Evolutionary conservation across 1,139 yeast genomes (phyloP).

Genomic region (Candida sojae): DNA sequence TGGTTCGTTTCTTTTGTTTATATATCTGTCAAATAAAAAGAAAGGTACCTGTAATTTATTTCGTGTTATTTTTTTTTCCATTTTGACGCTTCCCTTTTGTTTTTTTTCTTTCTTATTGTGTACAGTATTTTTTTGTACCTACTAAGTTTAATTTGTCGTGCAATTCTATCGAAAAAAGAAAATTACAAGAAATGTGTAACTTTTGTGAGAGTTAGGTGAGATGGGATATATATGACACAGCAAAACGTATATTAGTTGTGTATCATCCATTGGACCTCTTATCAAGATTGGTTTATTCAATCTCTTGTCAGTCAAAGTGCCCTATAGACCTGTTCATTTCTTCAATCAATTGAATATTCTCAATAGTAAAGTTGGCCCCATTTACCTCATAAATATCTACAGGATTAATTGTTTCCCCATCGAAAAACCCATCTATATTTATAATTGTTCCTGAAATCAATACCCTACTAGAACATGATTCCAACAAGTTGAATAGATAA

Average conservation of each 20-base stretch:
- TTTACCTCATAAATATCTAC: conserved; percentile 10
- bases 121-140: neutral
- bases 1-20: too few relatives aligned
- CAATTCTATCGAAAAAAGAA: neutral
- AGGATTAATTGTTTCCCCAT: conserved; percentile 15
- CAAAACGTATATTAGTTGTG: too few relatives aligned
- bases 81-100: neutral
- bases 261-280: too few relatives aligned
- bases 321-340: neutral
- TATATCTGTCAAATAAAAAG: too few relatives aligned
- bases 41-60: too few relatives aligned
- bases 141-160: neutral
- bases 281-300: too few relatives aligned
- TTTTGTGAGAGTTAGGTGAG: too few relatives aligned
- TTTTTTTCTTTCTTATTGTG: neutral
- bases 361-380: conserved; percentile 10
- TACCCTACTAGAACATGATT: conserved; percentile 8
- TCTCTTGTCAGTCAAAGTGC: neutral
- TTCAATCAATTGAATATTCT: conserved; percentile 3
- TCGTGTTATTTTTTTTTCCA: neutral
- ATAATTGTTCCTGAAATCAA: conserved; percentile 18
- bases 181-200: neutral
- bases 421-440: conserved; percentile 20
- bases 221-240: too few relatives aligned
- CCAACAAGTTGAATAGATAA: conserved; percentile 13